Conservation (phyloP, 1,284 basidiomycete genomes). For the Ganoderma sinense region DNA sequence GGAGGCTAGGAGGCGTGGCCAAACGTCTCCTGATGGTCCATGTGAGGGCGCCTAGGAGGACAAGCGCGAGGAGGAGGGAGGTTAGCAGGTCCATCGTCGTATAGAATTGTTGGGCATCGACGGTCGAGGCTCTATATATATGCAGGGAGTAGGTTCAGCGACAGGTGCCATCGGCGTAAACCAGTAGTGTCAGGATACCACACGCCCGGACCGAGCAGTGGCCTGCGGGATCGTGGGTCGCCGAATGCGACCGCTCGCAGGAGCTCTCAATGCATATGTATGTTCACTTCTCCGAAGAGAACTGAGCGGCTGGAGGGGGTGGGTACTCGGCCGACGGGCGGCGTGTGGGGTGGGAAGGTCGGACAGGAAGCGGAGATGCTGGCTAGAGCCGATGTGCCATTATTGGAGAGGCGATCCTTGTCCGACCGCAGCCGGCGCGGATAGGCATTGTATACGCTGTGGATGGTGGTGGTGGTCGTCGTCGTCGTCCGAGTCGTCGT, state of each 20-base stretch:
- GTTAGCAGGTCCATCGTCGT: background rate
- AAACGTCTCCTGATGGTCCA: background rate
- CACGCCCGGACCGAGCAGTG: background rate
- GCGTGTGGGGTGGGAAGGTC: background rate
- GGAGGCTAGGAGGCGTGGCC: background rate
- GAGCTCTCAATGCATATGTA: too few species aligned
- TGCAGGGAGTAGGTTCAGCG: background rate
- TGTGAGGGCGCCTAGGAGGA: background rate
- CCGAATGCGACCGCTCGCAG: too few species aligned
- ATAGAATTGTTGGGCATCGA: background rate
- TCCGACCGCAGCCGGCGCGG: background rate
- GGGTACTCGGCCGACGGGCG: background rate
- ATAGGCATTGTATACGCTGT: too few species aligned
- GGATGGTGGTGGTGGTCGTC: too few species aligned
- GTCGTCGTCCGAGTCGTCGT: too few species aligned
- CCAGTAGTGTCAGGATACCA: background rate
- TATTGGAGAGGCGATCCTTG: too few species aligned
- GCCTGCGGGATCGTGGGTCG: background rate
- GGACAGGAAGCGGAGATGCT: background rate
- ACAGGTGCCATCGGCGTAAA: background rate
- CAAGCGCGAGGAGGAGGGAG: background rate
- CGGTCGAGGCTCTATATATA: background rate
- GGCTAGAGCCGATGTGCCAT: background rate
- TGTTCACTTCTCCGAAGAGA: background rate
- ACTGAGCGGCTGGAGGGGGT: background rate